Evolutionary conservation across 2,329 filamentous ascomycete species (phyloP), one percentile per base, ranked within the genome.

Genomic region (Neonectria neomacrospora): DNA sequence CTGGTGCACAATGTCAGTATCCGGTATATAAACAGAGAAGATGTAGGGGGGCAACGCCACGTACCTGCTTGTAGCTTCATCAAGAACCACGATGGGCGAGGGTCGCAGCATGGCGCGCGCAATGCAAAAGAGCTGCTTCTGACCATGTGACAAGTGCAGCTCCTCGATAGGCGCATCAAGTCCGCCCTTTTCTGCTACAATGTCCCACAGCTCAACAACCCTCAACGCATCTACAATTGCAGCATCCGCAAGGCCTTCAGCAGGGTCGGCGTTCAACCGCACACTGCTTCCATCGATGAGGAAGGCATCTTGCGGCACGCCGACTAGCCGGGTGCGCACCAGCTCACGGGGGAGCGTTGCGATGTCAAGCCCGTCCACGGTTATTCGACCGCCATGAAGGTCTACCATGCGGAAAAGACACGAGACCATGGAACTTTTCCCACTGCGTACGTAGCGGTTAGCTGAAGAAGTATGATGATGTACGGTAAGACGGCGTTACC

Each of bases 231-330:
- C 66, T 37, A 79, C 75, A 60, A 86, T 80, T 0, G 76, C 74
- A 10, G 77, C 76, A 45, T 85, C 80, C 0, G 77, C 71, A 37
- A 75, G 73, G 4, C 65, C 68, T 7, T 68, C 67, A 16, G 71
- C 66, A 0, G 84, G 83, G 63, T 86, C 84, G 1, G 83, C 73
- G 23, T 87, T 87, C 14, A 77, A 67, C 3, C 83, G 79, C 2
- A 88, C 75, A 5, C 37, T 41, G 6, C 63, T 73, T 20, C 81
- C 82, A 5, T 79, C 78, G 3, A 86, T 76, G 26, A 85, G 76
- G 67, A 84, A 81, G 0, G 82, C 77, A 53, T 87, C 85, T 73
- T 88, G 85, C 0, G 85, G 81, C 3, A 86, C 73, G 3, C 76
- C 78, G 23, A 80, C 78, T 10, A 86, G 74, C 1, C 69, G 54